A percentile compares a stretch with the other conserved stretches of the same genome.
Evolutionary conservation across 768 basidiomycete species (phyloP).

Genomic region (Boletales sp.): DNA sequence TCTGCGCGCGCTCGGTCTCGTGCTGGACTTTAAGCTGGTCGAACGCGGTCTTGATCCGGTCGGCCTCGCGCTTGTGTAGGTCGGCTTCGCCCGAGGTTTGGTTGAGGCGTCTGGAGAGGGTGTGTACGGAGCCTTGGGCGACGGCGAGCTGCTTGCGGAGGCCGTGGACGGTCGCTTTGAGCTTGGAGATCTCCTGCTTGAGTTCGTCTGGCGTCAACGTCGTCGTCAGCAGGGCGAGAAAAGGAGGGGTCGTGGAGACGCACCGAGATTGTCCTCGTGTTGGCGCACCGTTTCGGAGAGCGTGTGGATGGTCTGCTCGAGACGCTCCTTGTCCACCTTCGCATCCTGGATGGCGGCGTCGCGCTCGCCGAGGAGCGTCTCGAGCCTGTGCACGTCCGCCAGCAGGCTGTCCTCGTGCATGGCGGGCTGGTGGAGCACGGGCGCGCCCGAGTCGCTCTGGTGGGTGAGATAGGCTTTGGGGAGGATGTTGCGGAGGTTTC

Average conservation of each 20-base stretch:
- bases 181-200: neutral
- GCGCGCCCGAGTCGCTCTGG: neutral
- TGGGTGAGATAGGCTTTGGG: neutral
- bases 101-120: neutral
- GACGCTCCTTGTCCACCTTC: neutral
- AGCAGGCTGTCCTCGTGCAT: neutral
- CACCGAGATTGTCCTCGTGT: neutral
- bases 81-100: neutral
- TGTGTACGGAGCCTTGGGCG: neutral
- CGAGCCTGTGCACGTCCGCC: neutral
- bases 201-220: neutral
- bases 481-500: conserved; percentile 1
- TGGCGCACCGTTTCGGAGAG: neutral
- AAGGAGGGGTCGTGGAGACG: neutral
- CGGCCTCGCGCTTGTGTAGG: neutral
- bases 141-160: conserved; percentile 2
- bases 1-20: neutral
- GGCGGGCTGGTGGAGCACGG: neutral
- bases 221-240: neutral
- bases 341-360: neutral
- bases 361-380: neutral
- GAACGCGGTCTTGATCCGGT: neutral
- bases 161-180: neutral
- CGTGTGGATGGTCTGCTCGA: conserved; percentile 1
- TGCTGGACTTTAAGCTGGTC: neutral